Percentiles rank a stretch among this genome's conserved stretches.
Conservation (phyloP, 1,284 basidiomycete species). For the Kwoniella shivajii region DNA sequence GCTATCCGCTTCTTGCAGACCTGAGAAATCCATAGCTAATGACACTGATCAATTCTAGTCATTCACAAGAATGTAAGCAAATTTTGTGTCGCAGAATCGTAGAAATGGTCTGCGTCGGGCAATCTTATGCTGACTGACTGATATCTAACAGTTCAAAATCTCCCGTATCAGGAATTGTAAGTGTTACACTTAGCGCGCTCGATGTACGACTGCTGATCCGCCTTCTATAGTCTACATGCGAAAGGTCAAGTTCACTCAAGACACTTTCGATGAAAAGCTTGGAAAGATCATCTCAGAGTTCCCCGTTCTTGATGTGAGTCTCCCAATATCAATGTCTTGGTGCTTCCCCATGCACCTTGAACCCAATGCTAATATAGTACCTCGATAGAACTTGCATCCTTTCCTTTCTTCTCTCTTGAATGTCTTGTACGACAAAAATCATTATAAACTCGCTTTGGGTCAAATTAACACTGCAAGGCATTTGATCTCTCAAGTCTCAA, state of each 20-base stretch:
- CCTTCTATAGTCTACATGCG: conserved; percentile 78
- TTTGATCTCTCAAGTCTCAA: conserved; percentile 91
- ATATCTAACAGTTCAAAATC: conserved; percentile 76
- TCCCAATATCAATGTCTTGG: background rate
- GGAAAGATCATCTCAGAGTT: conserved; percentile 92
- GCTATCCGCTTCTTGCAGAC: background rate
- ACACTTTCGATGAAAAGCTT: conserved; percentile 95
- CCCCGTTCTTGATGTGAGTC: conserved; percentile 85
- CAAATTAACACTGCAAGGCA: conserved; percentile 91
- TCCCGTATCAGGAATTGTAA: conserved; percentile 55
- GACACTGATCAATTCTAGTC: conserved; percentile 55
- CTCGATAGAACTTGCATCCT: conserved; percentile 82
- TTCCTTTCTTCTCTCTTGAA: conserved; percentile 93
- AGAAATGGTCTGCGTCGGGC: background rate
- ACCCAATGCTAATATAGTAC: background rate
- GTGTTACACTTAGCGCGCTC: conserved; percentile 1
- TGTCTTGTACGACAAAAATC: conserved; percentile 97
- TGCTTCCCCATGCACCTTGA: background rate
- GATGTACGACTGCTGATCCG: conserved; percentile 56
- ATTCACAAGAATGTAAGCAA: conserved; percentile 80
- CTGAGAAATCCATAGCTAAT: background rate
- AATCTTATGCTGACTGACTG: background rate
- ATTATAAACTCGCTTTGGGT: conserved; percentile 95
- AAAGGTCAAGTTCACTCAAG: conserved; percentile 99
- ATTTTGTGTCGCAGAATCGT: too few relatives aligned